Conservation (phyloP, 2,329 filamentous ascomycete genomes). For the Ceratocystis diversiconidia region DNA sequence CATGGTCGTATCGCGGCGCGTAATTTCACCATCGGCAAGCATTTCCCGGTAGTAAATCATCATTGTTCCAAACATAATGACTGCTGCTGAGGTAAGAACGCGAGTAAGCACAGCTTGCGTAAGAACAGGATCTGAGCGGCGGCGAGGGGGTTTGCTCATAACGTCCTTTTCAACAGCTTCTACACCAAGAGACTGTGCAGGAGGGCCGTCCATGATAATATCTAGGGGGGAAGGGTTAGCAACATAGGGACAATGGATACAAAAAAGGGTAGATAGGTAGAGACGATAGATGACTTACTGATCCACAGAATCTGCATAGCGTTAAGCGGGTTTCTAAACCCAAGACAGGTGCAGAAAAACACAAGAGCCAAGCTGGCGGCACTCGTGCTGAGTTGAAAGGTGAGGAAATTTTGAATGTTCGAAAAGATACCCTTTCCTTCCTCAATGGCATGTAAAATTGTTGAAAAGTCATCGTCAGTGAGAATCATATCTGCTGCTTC, state of each 20-base stretch:
- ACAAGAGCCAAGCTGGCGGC: slow-evolving; percentile 86
- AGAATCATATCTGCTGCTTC: slow-evolving; percentile 90
- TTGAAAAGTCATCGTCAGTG: slow-evolving; percentile 79
- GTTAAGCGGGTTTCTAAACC: slow-evolving; percentile 90
- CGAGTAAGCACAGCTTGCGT: slow-evolving; percentile 68
- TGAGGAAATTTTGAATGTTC: slow-evolving; percentile 98
- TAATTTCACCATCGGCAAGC: slow-evolving; percentile 66
- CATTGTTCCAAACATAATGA: slow-evolving; percentile 90
- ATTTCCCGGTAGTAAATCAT: slow-evolving; percentile 86
- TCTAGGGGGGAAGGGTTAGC: slow-evolving; percentile 40
- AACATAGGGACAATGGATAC: not conserved
- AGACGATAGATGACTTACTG: slow-evolving; percentile 48
- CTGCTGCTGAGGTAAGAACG: slow-evolving; percentile 70
- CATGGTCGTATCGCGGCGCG: slow-evolving; percentile 93
- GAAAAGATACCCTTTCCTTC: slow-evolving; percentile 99
- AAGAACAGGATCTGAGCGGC: slow-evolving; percentile 79
- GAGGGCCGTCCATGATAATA: slow-evolving; percentile 98
- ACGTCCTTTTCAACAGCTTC: slow-evolving; percentile 89
- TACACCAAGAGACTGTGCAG: slow-evolving; percentile 90
- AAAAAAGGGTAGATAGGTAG: not conserved
- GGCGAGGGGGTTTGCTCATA: slow-evolving; percentile 75
- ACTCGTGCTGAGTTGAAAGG: slow-evolving; percentile 94
- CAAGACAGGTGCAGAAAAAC: slow-evolving; percentile 79
- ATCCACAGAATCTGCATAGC: slow-evolving; percentile 99
- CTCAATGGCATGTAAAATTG: slow-evolving; percentile 88